These are phyloP conservation scores for Funneliformis geosporum DNA, from an alignment of 192 early-diverging fungal genomes.

Conservation along the genomic window DNA sequence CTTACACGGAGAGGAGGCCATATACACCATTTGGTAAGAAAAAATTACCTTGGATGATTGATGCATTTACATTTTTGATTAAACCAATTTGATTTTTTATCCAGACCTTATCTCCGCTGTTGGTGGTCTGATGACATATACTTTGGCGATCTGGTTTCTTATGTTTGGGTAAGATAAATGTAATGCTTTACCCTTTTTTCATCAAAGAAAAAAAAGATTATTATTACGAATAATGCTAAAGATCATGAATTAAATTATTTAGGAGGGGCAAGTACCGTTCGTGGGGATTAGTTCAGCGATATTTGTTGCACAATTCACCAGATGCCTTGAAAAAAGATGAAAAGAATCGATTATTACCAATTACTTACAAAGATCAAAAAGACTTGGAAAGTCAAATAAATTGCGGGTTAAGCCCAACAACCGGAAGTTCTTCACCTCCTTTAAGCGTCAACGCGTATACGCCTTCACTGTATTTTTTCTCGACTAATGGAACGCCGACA, in stretches of 20 bases:
- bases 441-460: no score
- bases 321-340: not conserved
- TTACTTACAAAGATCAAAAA: not conserved
- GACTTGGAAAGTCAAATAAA: not conserved
- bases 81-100: no score
- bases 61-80: no score
- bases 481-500: not conserved
- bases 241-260: no score
- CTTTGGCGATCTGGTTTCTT: not conserved
- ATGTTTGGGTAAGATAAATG: not conserved
- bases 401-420: not conserved
- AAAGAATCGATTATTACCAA: not conserved
- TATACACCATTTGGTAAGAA: not conserved
- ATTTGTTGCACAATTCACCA: not conserved
- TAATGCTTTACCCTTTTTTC: no score
- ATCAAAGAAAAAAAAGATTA: not conserved
- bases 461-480: not conserved
- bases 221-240: not conserved
- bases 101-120: not conserved
- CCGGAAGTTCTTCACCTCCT: no score
- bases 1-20: not conserved
- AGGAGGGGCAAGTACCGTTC: not conserved
- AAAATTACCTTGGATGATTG: no score
- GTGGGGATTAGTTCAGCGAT: not conserved
- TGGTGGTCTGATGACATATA: not conserved